Evolutionary conservation across 129 eudicot species (phyloP).

Genomic region (Helianthus annuus): HanXRQr2.0-SUNRISE NC_035447.2:98910573-98911072

Average conservation of each 20-base stretch:
- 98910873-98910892: constrained; percentile 84
- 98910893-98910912: constrained; percentile 69
- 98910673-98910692: constrained; percentile 78
- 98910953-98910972: constrained; percentile 68
- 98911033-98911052: constrained; percentile 58
- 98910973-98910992: constrained; percentile 44
- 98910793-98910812: constrained; percentile 67
- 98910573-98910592: constrained; percentile 76
- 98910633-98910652: constrained; percentile 83
- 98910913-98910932: constrained; percentile 63
- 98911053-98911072: constrained; percentile 33
- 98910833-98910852: constrained; percentile 78
- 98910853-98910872: constrained; percentile 89
- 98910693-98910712: constrained; percentile 90
- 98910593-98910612: constrained; percentile 78
- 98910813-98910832: constrained; percentile 70
- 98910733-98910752: constrained; percentile 80
- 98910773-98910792: constrained; percentile 83
- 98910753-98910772: constrained; percentile 43
- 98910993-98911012: constrained; percentile 46
- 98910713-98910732: constrained; percentile 88
- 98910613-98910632: constrained; percentile 90
- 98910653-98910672: constrained; percentile 60
- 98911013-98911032: constrained; percentile 68
- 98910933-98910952: constrained; percentile 85